Base-by-base conservation (phyloP, 768 basidiomycete genomes). In the Polyporus arcularius region DNA sequence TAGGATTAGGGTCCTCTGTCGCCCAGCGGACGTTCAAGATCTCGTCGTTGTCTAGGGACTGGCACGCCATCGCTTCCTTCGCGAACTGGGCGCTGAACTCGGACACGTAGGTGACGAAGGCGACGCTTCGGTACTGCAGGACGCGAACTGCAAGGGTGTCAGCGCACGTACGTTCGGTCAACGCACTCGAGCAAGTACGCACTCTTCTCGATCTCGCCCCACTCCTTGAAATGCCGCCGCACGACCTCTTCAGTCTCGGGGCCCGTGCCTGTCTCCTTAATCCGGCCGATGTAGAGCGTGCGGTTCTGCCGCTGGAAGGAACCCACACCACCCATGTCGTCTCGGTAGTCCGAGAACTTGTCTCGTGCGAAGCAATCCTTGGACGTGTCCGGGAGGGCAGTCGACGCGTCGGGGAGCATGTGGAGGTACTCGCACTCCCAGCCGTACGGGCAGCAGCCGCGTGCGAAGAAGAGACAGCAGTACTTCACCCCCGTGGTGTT, bases 321-420 rank as follows among this genome's bases (percentile, higher is more conserved):
- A 12, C 97, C 97, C 32, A 98, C 96, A 76, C 97, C 97, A 67
- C 97, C 97, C 97, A 99, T 98, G 72, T 99, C 97, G 72, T 99
- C 97, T 61, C 96, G 80, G 75, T 99, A 99, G 74, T 97, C 95
- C 0, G 95, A 79, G 73, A 98, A 97, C 76, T 98, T 98, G 78
- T 97, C 95, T 48, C 97, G 81, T 0, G 93, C 94, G 71, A 99
- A 99, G 72, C 94, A 96, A 74, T 99, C 97, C 72, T 96, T 92
- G 7, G 95, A 93, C 46, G 87, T 88, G 75, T 98, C 96, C 1
- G 96, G 92, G 11, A 96, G 77, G 10, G 83, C 78, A 57, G 83
- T 80, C 40, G 76, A 73, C 0, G 85, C 81, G 60, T 90, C 85
- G 0, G 96, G 97, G 18, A 99, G 84, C 43, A 83, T 83, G 76